Evolutionary conservation across 345 rosid species (phyloP), one percentile per base, ranked within the genome.

Genomic region (Excoecaria cochinchinensis): DNA sequence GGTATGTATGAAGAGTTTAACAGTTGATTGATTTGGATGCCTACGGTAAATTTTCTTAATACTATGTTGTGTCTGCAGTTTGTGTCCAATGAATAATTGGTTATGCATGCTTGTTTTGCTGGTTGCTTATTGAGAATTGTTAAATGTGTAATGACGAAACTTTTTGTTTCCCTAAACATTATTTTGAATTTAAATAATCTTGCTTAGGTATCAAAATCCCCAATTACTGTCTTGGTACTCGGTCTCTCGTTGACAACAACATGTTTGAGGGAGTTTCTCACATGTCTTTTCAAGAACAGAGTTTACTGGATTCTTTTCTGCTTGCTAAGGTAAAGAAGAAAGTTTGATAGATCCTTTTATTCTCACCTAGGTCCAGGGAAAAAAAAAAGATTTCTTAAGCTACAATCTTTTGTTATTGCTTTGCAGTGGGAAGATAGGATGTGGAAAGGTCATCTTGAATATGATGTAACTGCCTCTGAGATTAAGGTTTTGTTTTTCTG

Each of bases 381-480:
- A n/a, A 61, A 58, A 36, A 38, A 69, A 60, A 44, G 69, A 9
- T 57, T 19, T 11, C 15, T 31, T 52, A 53, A 46, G 22, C 39
- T 44, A 36, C 72, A 25, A 13, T 21, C 51, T 74, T 74, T 55
- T 67, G 22, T 36, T 71, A 55, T 67, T 74, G 67, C 42, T 71
- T 84, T 78, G 72, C 74, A 82, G 85, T 84, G 85, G 87, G 85
- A 84, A 82, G 85, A 79, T 8, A 68, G 74, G 67, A 74, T 82
- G 83, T 42, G 73, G 78, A 79, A 72, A 57, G 83, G 77, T 31
- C 38, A 57, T 74, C 79, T 84, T 46, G 74, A 59, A 63, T 82
- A 74, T 74, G 83, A 84, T 21, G 76, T 82, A 62, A 79, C 80
- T 7, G 50, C 81, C 64, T 73, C 85, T 61, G 78, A 77, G 75